Evolutionary conservation across 441 rosid genomes (phyloP), one percentile per base, ranked within the genome.

Genomic region (Erodium moschatum): DNA sequence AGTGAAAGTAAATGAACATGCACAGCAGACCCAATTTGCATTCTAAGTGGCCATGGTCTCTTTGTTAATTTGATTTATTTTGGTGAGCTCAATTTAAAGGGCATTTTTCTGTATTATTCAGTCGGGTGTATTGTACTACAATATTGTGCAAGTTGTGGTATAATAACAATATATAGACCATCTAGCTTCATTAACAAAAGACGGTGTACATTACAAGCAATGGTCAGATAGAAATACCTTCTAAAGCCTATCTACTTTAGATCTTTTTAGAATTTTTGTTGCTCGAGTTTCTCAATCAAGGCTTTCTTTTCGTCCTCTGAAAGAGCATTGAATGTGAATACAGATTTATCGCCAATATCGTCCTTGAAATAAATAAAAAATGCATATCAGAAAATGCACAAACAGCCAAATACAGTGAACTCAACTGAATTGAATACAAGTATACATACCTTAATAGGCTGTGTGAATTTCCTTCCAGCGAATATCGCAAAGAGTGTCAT

Each of bases 381-480:
- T 73, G 54, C 31, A 16, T 5, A 56, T 78, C 38, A 79, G 82
- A 75, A 73, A 70, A 11, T 35, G 24, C 20, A 44, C 33, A 21
- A 15, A 60, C 9, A 7, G 40, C 9, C 40, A 35, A 35, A 35
- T 35, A 35, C 40, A 35, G 40, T 5, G 8, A 35, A 19, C 7
- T 31, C 10, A 1, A 48, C 11, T 44, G 3, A 54, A 71, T 40
- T 5, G 20, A 65, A 40, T 16, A 52, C 42, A 10, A 35, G 40
- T 29, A 72, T 42, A 11, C 0, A 38, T 81, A 86, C 98, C 98
- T 93, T 90, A 21, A 93, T 79, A 38, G 95, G 95, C 80, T 90
- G 97, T 64, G 97, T 87, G 75, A 93, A 90, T 76, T 93, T 92
- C 79, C 98, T 83, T 67, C 92, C 98, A 2, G 98, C 91, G 80